Evolutionary conservation across 176 grass and related monocot genomes (phyloP), one percentile per base, ranked within the genome.

Genomic region (Juncus inflexus): DNA sequence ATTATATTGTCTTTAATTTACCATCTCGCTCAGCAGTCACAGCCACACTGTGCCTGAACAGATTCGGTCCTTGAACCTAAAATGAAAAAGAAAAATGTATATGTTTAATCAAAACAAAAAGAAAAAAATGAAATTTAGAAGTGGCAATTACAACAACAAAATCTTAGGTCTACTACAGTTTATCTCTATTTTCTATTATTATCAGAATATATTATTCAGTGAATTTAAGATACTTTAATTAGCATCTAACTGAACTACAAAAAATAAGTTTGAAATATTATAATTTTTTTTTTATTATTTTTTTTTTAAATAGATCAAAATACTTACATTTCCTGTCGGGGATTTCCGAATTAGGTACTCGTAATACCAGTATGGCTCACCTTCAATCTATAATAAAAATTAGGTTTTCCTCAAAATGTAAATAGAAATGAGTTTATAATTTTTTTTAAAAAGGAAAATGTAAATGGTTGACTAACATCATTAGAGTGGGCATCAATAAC

Each of bases 271-370:
- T 28, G 19, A 28, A 28, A 47, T 47, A 47, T 47, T 47, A 47
- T 47, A 1, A 47, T 5, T 47, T 1, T 47, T 6, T 47, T 6
- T 47, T 47, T 47, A 47, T 5, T 47, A 47, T 47, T 6, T 47
- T 6, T 47, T 47, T 47, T 5, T 47, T 1, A 47, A 6, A 42
- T 47, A 14, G 56, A 63, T 39, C 10, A 70, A 61, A 68, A 70
- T 60, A 63, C 94, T 89, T 81, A 97, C 94, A 42, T 67, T 79
- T 79, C 73, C 74, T 63, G 87, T 97, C 39, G 94, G 88, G 60
- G 94, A 97, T 79, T 84, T 97, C 7, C 88, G 83, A 84, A 97
- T 51, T 74, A 97, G 80, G 42, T 97, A 97, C 69, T 97, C 94
- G 5, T 91, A 97, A 78, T 84, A 97, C 94, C 94, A 97, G 36